Conservation (phyloP, 306 rosid species). For the Ziziphus jujuba region DNA sequence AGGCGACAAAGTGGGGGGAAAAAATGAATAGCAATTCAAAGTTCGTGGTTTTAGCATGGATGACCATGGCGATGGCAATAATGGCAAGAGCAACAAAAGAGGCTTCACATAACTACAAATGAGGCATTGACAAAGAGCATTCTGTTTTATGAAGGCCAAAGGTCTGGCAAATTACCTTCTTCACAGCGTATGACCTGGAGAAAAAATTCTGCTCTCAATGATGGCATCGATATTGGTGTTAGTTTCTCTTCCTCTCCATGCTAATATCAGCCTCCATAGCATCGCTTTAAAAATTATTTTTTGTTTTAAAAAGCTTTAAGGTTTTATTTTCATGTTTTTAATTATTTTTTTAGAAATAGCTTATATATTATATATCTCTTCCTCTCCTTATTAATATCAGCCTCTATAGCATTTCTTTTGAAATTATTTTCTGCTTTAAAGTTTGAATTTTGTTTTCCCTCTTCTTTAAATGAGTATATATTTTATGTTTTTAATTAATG, state of each 20-base stretch:
- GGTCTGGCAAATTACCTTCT: conserved; percentile 12
- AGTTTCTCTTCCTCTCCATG: not conserved
- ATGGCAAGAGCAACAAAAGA: conserved; percentile 2
- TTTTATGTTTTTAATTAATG: too few relatives aligned
- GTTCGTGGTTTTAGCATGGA: not conserved
- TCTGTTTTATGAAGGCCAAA: conserved; percentile 21
- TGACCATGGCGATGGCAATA: not conserved
- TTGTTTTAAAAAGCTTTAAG: too few relatives aligned
- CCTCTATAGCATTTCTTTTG: not conserved
- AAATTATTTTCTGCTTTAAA: too few relatives aligned
- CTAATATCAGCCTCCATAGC: too few relatives aligned
- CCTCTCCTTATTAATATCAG: too few relatives aligned
- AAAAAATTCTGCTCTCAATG: conserved; percentile 10
- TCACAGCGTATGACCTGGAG: conserved; percentile 19
- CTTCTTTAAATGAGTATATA: too few relatives aligned
- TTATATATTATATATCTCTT: too few relatives aligned
- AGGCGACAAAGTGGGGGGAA: too few relatives aligned
- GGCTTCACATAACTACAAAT: conserved; percentile 6
- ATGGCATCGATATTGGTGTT: conserved; percentile 13
- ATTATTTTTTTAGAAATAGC: too few relatives aligned
- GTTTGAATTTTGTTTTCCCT: too few relatives aligned
- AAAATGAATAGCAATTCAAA: not conserved
- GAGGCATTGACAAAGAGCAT: conserved; percentile 21
- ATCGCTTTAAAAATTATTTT: not conserved
- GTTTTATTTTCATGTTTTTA: too few relatives aligned